phyloP scores from a whole-genome alignment of 1,284 basidiomycete genomes.

The Heterobasidion parviporum region DNA sequence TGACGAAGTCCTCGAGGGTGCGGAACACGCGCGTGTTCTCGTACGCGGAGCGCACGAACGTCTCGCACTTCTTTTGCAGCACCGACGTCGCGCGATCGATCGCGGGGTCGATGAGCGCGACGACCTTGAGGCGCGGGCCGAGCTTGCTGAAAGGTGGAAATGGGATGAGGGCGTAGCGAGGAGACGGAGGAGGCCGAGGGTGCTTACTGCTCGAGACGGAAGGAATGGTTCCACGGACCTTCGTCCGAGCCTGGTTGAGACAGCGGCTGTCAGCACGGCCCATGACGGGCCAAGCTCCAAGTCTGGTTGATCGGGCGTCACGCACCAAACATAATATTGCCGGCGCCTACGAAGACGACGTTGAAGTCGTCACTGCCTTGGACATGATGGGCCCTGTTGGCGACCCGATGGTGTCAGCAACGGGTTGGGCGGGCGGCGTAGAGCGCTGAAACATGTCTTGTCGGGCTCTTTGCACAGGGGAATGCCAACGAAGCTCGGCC shows the following conservation, averaged over 20 bases:
- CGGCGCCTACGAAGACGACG: constrained; percentile 86
- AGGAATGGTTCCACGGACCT: constrained; percentile 91
- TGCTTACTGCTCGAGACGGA: constrained; percentile 84
- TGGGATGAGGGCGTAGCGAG: constrained; percentile 9
- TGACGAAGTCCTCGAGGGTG: constrained; percentile 81
- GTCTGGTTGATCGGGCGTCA: constrained; percentile 3
- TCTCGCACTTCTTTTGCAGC: constrained; percentile 86
- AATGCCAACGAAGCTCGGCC: too few relatives aligned
- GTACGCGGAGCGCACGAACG: constrained; percentile 92
- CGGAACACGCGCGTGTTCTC: constrained; percentile 85
- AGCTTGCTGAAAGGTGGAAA: constrained; percentile 63
- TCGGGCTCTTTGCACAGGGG: too few relatives aligned
- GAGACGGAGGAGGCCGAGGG: constrained; percentile 1
- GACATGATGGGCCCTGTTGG: constrained; percentile 42
- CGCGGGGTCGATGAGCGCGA: constrained; percentile 90
- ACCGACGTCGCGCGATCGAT: constrained; percentile 75
- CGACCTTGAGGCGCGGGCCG: constrained; percentile 91
- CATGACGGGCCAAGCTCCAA: background rate
- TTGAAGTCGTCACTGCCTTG: constrained; percentile 71
- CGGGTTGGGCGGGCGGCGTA: too few relatives aligned
- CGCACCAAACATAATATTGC: constrained; percentile 91
- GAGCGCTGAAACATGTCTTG: too few relatives aligned
- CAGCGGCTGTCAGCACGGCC: background rate
- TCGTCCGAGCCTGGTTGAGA: constrained; percentile 60
- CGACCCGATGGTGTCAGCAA: background rate